Conservation (phyloP, 2,329 filamentous ascomycete genomes). For the Sporothrix sp. region DNA sequence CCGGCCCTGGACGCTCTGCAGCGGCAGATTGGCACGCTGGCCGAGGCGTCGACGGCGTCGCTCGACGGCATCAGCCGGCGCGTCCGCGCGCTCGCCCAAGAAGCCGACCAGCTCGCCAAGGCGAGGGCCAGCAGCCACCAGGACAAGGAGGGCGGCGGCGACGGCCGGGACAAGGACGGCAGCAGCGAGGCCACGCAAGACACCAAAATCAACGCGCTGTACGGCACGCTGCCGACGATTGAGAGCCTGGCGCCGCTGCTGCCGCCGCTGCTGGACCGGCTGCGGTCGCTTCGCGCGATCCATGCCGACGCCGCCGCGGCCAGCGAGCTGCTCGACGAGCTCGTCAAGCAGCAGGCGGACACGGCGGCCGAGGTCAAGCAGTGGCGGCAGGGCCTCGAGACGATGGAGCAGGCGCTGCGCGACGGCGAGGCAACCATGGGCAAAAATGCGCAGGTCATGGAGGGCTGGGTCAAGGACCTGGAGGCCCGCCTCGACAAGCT, state of each 20-base stretch:
- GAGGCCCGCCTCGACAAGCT: constrained; percentile 64
- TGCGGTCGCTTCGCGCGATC: constrained; percentile 73
- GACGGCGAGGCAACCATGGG: constrained; percentile 61
- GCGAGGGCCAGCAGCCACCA: constrained; percentile 50
- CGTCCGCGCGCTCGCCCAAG: constrained; percentile 59
- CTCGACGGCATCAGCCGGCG: constrained; percentile 63
- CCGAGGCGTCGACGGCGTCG: constrained; percentile 60
- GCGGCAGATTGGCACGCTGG: constrained; percentile 67
- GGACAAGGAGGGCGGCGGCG: too few species aligned
- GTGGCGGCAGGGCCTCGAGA: constrained; percentile 73
- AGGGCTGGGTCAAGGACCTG: constrained; percentile 79
- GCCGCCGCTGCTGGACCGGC: constrained; percentile 72
- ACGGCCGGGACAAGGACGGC: too few species aligned
- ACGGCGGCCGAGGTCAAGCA: constrained; percentile 75
- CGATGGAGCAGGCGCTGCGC: constrained; percentile 65
- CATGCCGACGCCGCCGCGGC: constrained; percentile 82
- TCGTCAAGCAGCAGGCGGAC: constrained; percentile 72
- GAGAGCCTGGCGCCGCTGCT: constrained; percentile 77
- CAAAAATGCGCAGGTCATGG: constrained; percentile 74
- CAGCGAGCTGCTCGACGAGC: constrained; percentile 61
- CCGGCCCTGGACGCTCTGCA: constrained; percentile 74
- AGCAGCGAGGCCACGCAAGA: too few species aligned
- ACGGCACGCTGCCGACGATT: constrained; percentile 79
- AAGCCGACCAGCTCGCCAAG: constrained; percentile 63
- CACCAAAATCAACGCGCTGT: constrained; percentile 83